Base-by-base conservation (phyloP, 768 basidiomycete genomes). In the Wakefieldia striispora region DNA sequence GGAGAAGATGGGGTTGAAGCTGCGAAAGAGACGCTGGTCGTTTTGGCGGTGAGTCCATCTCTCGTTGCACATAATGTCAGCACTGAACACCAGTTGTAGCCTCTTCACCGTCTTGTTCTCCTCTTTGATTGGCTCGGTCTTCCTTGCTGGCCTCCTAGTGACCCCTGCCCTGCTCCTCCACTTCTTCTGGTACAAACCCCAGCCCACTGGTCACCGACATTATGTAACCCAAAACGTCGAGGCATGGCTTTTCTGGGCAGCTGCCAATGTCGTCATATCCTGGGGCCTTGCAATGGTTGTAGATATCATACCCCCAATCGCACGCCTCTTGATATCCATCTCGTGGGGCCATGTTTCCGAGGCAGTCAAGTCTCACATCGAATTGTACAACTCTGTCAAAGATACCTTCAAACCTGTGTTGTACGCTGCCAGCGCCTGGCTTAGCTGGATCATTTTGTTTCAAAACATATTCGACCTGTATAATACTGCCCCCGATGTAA, bases 231-330 rank as follows among this genome's bases (percentile, higher is more conserved):
- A 83, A 53, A 90, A 85, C 62, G 65, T 86, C 39, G 73, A 85
- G 63, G 84, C 86, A 3, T 91, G 88, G 88, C 72, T 90, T 3
- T 88, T 87, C 66, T 91, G 88, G 87, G 81, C 80, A 7, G 89
- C 88, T 5, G 78, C 84, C 34, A 90, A 91, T 64, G 70, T 90
- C 44, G 70, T 87, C 50, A 75, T 89, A 44, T 89, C 88, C 3
- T 91, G 88, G 88, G 84, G 75, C 53, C 80, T 91, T 29, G 89
- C 84, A 17, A 71, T 88, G 69, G 69, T 85, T 51, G 71, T 89
- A 57, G 85, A 90, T 62, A 66, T 90, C 45, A 66, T 88, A 44
- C 88, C 88, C 11, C 70, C 75, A 37, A 41, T 84, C 43, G 56
- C 74, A 43, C 79, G 75, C 35, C 73, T 77, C 54, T 55, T 78